Base-by-base conservation (phyloP, 345 rosid genomes). In the Hibiscus trionum region DNA sequence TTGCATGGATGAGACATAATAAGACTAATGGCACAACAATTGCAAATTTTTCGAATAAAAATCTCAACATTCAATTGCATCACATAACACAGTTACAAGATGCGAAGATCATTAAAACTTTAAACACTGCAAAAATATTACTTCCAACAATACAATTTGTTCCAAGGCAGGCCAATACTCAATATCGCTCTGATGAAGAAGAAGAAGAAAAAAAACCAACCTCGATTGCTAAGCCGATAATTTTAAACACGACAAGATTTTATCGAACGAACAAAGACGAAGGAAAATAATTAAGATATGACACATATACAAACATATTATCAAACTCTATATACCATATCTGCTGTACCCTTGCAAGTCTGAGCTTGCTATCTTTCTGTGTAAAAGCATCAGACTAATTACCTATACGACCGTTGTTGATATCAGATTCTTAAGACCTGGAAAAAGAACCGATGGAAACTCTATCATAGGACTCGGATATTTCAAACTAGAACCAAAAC, bases 401-500 rank as follows among this genome's bases (percentile, higher is more conserved):
- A 65, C 65, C 79, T 69, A 52, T 15, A 42, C 46, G 55, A 44
- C n/a, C 64, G 69, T 4, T 69, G 50, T 65, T 56, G 69, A 76
- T 72, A 77, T 44, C 76, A 74, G 72, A 69, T 42, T 63, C 50
- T 65, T 39, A 56, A 56, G 27, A 52, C 59, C n/a, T 12, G 27
- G 44, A 46, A 26, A 56, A 39, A 37, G 55, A 68, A 68, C 17
- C 17, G 47, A 58, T 58, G 14, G 57, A 31, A 66, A 66, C 17
- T 47, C 52, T 60, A 60, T 42, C 17, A 31, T 61, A 55, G 61
- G 78, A 72, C 72, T 66, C 29, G 59, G 76, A 75, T 72, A 63
- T 53, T 58, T 72, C 24, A 5, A 57, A 57, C 55, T 69, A 73
- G 46, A 62, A 77, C 29, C 80, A 79, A 74, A 76, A 82, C 76